phyloP scores from a whole-genome alignment of 2,329 filamentous ascomycete genomes.

The Phialocephala subalpina region DNA sequence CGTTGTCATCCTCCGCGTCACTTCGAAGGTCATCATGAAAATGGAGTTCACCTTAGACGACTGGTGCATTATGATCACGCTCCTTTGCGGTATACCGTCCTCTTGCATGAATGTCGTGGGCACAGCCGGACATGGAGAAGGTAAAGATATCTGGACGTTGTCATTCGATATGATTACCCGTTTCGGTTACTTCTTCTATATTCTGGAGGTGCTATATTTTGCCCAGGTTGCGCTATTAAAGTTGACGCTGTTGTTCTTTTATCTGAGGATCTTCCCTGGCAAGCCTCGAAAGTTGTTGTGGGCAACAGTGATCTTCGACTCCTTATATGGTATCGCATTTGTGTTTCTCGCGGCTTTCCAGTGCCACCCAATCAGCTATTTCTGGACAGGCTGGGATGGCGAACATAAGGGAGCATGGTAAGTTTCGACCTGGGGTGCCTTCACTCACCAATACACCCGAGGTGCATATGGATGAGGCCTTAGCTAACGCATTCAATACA shows the following conservation, averaged over 20 bases:
- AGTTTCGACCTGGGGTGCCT: too few relatives aligned
- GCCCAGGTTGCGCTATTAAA: slow-evolving; percentile 55
- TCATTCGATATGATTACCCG: slow-evolving; percentile 25
- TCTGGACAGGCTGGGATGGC: slow-evolving; percentile 63
- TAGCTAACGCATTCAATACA: too few relatives aligned
- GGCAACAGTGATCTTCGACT: slow-evolving; percentile 50
- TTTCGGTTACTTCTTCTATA: slow-evolving; percentile 51
- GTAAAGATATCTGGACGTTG: slow-evolving; percentile 32
- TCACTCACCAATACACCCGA: too few relatives aligned
- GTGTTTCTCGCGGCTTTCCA: slow-evolving; percentile 53
- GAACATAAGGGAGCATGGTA: slow-evolving; percentile 52
- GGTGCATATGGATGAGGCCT: too few relatives aligned
- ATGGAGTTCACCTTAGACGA: slow-evolving; percentile 24
- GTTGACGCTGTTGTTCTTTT: slow-evolving; percentile 61
- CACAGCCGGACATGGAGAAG: slow-evolving; percentile 18
- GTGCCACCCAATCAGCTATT: slow-evolving; percentile 58
- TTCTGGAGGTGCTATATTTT: slow-evolving; percentile 56
- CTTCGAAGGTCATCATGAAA: slow-evolving; percentile 14
- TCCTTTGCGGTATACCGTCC: slow-evolving; percentile 21
- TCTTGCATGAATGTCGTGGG: slow-evolving; percentile 14
- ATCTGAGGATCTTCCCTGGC: slow-evolving; percentile 60
- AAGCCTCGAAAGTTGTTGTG: slow-evolving; percentile 50
- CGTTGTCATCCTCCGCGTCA: slow-evolving; percentile 15
- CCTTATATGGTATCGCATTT: slow-evolving; percentile 48
- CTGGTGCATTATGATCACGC: slow-evolving; percentile 16